Conservation (phyloP, 2,329 filamentous ascomycete species). For the Pseudogymnoascus sp. region DNA sequence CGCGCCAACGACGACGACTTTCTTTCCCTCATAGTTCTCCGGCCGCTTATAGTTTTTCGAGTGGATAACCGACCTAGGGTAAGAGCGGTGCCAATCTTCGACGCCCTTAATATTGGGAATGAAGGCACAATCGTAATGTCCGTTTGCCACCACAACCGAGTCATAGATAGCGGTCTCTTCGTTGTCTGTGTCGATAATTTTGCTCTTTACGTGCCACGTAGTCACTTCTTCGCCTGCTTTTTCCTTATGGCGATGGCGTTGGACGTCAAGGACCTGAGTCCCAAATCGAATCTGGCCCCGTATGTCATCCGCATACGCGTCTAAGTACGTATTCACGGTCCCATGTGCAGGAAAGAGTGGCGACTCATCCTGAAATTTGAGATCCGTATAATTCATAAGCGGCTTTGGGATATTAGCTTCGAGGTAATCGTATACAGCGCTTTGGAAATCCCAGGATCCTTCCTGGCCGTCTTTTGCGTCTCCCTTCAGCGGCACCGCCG, state of each 20-base stretch:
- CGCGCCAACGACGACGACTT: conserved; percentile 77
- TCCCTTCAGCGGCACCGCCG: conserved; percentile 55
- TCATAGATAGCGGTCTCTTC: conserved; percentile 42
- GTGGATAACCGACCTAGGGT: conserved; percentile 59
- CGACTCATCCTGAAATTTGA: conserved; percentile 53
- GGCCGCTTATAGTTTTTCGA: conserved; percentile 74
- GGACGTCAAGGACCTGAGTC: conserved; percentile 60
- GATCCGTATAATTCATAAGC: conserved; percentile 74
- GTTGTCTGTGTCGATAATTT: conserved; percentile 22
- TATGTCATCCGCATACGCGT: conserved; percentile 59
- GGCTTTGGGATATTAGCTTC: conserved; percentile 81
- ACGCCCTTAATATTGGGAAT: conserved; percentile 59
- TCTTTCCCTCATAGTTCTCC: conserved; percentile 56
- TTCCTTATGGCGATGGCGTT: conserved; percentile 22
- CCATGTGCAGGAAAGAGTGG: conserved; percentile 70
- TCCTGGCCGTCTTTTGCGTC: conserved; percentile 15
- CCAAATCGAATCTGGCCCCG: conserved; percentile 61
- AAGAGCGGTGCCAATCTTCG: conserved; percentile 47
- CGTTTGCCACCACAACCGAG: conserved; percentile 67
- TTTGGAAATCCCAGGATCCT: conserved; percentile 27
- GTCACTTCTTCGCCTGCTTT: conserved; percentile 26
- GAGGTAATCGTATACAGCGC: conserved; percentile 73
- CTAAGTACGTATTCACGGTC: conserved; percentile 66
- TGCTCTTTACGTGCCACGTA: conserved; percentile 13
- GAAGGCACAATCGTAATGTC: conserved; percentile 65